Conservation (phyloP, 2,329 filamentous ascomycete genomes). For the Nectriaceae sp. region DNA sequence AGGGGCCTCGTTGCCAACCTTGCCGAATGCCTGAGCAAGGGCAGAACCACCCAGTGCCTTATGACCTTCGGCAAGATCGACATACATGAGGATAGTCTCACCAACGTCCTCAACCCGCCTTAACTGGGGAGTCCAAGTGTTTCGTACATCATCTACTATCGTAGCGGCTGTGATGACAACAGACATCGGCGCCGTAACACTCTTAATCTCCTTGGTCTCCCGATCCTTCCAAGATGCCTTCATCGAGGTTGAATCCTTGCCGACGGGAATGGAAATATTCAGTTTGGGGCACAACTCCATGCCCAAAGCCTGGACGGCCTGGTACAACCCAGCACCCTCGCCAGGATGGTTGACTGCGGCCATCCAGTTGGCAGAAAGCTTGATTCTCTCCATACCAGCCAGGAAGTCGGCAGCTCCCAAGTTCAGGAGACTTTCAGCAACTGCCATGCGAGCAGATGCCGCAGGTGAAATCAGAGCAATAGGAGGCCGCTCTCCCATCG, state of each 20-base stretch:
- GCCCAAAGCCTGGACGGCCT: conserved; percentile 90
- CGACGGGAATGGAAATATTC: conserved; percentile 92
- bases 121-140: conserved; percentile 93
- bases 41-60: conserved; percentile 88
- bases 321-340: conserved; percentile 88
- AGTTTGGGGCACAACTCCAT: conserved; percentile 89
- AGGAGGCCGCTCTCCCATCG: conserved; percentile 88
- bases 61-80: conserved; percentile 81
- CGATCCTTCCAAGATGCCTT: conserved; percentile 91
- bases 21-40: conserved; percentile 83
- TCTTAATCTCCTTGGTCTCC: conserved; percentile 67
- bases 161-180: conserved; percentile 90
- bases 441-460: conserved; percentile 93
- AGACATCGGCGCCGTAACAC: conserved; percentile 90
- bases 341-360: conserved; percentile 91
- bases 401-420: conserved; percentile 72
- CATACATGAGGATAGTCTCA: conserved; percentile 84
- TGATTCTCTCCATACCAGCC: conserved; percentile 74
- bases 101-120: conserved; percentile 83
- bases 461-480: conserved; percentile 87
- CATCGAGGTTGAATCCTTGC: conserved; percentile 99
- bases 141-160: conserved; percentile 76
- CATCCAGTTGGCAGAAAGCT: conserved; percentile 98
- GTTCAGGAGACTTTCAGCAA: conserved; percentile 92
- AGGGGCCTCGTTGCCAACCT: conserved; percentile 81